Evolutionary conservation across 129 eudicot species (phyloP).

Genomic region (Heracleum sosnowskyi): DNA sequence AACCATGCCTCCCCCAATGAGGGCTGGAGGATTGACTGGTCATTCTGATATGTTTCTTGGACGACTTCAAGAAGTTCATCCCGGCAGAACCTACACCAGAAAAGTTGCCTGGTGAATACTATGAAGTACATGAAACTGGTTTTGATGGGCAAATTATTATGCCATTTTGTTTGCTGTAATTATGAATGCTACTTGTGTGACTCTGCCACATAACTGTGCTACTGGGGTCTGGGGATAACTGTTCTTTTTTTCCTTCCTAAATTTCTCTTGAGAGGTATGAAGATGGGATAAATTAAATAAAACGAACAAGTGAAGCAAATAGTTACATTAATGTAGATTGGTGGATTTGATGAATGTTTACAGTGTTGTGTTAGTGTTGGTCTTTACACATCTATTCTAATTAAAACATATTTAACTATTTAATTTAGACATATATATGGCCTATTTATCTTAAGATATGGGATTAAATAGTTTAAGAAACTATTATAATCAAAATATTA

Average conservation of each 20-base stretch:
- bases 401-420: no score
- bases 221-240: neutral
- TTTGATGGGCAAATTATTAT: neutral
- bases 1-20: slow-evolving; percentile 63
- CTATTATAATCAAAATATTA: no score
- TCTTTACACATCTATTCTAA: no score
- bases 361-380: neutral
- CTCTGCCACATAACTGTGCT: neutral
- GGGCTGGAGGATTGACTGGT: slow-evolving; percentile 65
- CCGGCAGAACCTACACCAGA: slow-evolving; percentile 31
- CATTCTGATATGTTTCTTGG: slow-evolving; percentile 47
- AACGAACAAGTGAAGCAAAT: neutral
- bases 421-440: no score
- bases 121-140: neutral
- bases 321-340: neutral
- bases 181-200: neutral
- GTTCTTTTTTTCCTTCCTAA: neutral
- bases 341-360: neutral
- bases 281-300: neutral
- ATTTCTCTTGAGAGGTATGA: neutral
- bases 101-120: slow-evolving; percentile 62
- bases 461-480: no score
- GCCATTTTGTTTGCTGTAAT: neutral
- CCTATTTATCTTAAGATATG: no score
- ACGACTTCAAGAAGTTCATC: slow-evolving; percentile 41